Percentiles rank a stretch among this genome's conserved stretches.
Evolutionary conservation across 1,284 basidiomycete genomes (phyloP).

Genomic region (Leccinum subrobustum): DNA sequence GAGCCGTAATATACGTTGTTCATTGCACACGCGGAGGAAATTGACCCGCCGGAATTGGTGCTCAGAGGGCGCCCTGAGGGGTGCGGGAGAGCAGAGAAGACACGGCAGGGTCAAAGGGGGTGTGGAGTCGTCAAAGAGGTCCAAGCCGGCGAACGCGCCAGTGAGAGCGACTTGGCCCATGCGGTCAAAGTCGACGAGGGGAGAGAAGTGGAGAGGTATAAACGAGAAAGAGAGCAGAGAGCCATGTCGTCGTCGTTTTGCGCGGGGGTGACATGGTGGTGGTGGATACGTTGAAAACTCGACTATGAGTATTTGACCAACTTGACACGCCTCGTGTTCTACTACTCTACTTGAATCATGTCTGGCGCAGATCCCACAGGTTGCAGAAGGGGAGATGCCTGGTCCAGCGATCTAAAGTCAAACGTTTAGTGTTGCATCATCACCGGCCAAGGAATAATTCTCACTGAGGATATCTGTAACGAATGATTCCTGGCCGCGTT

Average conservation of each 20-base stretch:
- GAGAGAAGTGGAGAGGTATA: conserved; percentile 56
- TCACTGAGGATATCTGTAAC: conserved; percentile 69
- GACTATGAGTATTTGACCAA: not conserved
- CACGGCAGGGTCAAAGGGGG: conserved; percentile 64
- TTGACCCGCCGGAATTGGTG: conserved; percentile 69
- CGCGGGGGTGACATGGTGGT: conserved; percentile 2
- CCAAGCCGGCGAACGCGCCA: conserved; percentile 84
- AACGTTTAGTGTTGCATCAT: not conserved
- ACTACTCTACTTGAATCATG: not conserved
- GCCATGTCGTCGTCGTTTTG: conserved; percentile 12
- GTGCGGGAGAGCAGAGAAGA: conserved; percentile 71
- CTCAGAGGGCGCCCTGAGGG: conserved; percentile 61
- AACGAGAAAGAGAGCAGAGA: conserved; percentile 18
- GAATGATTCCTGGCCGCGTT: conserved; percentile 51
- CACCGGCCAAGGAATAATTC: conserved; percentile 30
- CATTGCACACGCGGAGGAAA: conserved; percentile 65
- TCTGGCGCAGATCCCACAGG: conserved; percentile 22
- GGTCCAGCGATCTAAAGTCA: conserved; percentile 26
- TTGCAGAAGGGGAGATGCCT: conserved; percentile 35
- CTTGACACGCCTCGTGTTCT: not conserved
- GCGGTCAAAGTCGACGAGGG: conserved; percentile 84
- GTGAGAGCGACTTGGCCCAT: conserved; percentile 89
- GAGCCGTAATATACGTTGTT: conserved; percentile 70
- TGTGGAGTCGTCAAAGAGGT: conserved; percentile 62
- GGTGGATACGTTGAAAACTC: not conserved